Conservation (phyloP, 768 basidiomycete species). For the Mycena kentingensis region DNA sequence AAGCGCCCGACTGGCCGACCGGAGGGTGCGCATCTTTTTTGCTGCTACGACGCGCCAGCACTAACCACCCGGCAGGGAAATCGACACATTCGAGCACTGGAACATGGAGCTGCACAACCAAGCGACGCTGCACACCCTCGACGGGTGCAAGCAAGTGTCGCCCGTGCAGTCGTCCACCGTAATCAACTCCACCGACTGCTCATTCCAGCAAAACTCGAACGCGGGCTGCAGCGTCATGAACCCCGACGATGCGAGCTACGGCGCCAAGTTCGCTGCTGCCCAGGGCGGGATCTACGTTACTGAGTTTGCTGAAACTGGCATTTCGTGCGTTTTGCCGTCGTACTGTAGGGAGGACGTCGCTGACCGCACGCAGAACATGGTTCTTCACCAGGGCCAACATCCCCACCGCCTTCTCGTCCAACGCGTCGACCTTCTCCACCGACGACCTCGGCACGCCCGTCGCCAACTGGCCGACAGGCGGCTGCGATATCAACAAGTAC, state of each 20-base stretch:
- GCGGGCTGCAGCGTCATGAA: conserved; percentile 68
- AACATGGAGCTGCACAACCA: conserved; percentile 67
- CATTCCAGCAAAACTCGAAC: conserved; percentile 52
- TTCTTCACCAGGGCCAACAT: conserved; percentile 59
- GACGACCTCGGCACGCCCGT: conserved; percentile 64
- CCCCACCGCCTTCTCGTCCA: conserved; percentile 48
- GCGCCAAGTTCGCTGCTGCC: conserved; percentile 61
- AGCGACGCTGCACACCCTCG: conserved; percentile 69
- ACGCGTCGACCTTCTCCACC: conserved; percentile 55
- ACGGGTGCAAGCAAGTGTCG: conserved; percentile 55
- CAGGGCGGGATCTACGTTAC: conserved; percentile 79
- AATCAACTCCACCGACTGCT: conserved; percentile 61
- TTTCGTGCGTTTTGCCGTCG: conserved; percentile 48
- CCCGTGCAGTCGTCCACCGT: conserved; percentile 53
- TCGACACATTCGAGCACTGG: conserved; percentile 83
- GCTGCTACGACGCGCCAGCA: background rate
- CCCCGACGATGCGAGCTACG: conserved; percentile 58
- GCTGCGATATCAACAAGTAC: conserved; percentile 54
- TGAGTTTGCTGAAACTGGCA: conserved; percentile 64
- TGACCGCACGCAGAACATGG: conserved; percentile 49
- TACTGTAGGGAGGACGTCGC: background rate
- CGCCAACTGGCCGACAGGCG: conserved; percentile 63
- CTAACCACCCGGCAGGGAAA: conserved; percentile 44
- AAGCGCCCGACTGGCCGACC: conserved; percentile 59
- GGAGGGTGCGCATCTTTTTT: conserved; percentile 47